Evolutionary conservation across 192 early-diverging fungal species (phyloP), one percentile per base, ranked within the genome.

Genomic region (Backusella luteola): DNA sequence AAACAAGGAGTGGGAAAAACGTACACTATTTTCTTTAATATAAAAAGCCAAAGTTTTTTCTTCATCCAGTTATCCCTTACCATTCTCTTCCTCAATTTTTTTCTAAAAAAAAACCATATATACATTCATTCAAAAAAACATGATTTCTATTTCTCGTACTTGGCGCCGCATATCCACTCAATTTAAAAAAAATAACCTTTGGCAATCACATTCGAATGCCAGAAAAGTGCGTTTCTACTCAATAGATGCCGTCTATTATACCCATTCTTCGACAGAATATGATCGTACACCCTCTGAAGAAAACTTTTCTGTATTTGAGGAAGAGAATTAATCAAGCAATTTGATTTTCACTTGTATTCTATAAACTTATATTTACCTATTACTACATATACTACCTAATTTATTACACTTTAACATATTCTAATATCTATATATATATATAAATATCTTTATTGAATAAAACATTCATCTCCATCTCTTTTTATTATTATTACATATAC

Each of bases 161-260:
- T 74, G 73, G 73, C 73, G 73, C 39, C 73, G 73, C 8, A 69
- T 69, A 7, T 69, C 68, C 26, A 69, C 68, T 21, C 68, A 69
- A 23, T 17, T 74, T 23, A 52, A 56, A 74, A 52, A 56, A 74
- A 66, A 53, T 35, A 74, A 74, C 66, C 36, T 74, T 21, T 36
- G 73, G 36, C 32, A 38, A 36, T 56, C 49, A 19, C 44, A 73
- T 23, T 38, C 73, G 7, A 59, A 52, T 56, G 42, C 52, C 21
- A 74, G 59, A 74, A 63, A 23, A 23, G 73, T 74, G 0, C 73
- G 73, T 4, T 74, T 74, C 36, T 74, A 74, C 73, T 53, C 73
- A 38, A 66, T 74, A 35, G 73, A 74, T 56, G 59, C 73, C 35
- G 35, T 74, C 6, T 74, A 59, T 38, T 74, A 74, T 74, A 74